Conservation (phyloP, 352 stramenopile species). For the Plasmopara viticola region DNA sequence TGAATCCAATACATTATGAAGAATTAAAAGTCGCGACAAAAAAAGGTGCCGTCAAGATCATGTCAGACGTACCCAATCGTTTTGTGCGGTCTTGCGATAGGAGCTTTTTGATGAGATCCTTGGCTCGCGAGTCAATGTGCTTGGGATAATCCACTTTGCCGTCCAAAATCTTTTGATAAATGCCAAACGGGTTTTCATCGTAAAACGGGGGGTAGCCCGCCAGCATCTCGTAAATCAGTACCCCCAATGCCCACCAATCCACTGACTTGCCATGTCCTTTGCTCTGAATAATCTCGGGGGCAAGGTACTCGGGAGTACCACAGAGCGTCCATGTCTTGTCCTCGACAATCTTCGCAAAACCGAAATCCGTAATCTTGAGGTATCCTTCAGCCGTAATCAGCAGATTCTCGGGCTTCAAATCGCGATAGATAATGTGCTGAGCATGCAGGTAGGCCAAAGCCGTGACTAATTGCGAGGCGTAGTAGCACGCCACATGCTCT, state of each 20-base stretch:
- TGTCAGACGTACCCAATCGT: constrained; percentile 58
- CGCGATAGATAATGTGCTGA: constrained; percentile 91
- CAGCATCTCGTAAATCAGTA: constrained; percentile 91
- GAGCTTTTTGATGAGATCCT: constrained; percentile 90
- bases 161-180: constrained; percentile 93
- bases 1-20: not conserved
- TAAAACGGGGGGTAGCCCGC: constrained; percentile 88
- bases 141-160: constrained; percentile 87
- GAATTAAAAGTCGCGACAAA: not conserved
- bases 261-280: constrained; percentile 87
- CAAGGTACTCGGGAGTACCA: constrained; percentile 91
- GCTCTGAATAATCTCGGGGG: constrained; percentile 90
- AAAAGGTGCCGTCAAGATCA: constrained; percentile 1
- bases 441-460: constrained; percentile 86
- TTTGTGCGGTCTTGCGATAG: constrained; percentile 86
- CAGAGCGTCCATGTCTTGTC: constrained; percentile 90
- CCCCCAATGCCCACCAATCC: constrained; percentile 89
- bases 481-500: constrained; percentile 86
- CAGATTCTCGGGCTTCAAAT: constrained; percentile 92
- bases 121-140: constrained; percentile 86
- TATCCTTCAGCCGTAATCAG: constrained; percentile 85
- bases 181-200: constrained; percentile 90
- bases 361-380: constrained; percentile 93
- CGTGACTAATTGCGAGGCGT: constrained; percentile 82
- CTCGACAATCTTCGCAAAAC: constrained; percentile 89